phyloP scores from a whole-genome alignment of 768 basidiomycete genomes.

The Suillus subluteus region DNA sequence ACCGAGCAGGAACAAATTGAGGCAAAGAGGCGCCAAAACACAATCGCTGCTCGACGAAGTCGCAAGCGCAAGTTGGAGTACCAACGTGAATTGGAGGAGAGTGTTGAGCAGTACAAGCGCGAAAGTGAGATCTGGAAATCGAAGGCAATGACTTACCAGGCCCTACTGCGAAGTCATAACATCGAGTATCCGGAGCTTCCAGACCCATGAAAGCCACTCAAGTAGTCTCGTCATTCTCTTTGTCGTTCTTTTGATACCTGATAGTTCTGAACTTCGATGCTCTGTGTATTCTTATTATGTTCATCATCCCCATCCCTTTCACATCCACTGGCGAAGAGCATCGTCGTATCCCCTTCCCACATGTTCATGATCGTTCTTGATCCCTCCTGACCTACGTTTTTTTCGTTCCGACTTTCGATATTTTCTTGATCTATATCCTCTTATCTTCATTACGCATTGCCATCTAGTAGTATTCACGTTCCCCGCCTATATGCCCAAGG shows the following conservation, averaged over 20 bases:
- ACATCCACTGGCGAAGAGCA: slow-evolving; percentile 55
- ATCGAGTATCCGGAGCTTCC: slow-evolving; percentile 57
- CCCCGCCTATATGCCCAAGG: slow-evolving; percentile 4
- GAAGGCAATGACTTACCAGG: slow-evolving; percentile 50
- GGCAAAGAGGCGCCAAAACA: slow-evolving; percentile 82
- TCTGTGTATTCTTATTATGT: slow-evolving; percentile 37
- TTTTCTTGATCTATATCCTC: slow-evolving; percentile 12
- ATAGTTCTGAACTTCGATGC: slow-evolving; percentile 42
- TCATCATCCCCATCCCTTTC: slow-evolving; percentile 36
- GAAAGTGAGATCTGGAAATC: slow-evolving; percentile 70
- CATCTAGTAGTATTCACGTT: slow-evolving; percentile 1
- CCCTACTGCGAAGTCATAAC: slow-evolving; percentile 59
- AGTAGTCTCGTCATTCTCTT: slow-evolving; percentile 14
- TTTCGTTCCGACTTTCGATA: neutral
- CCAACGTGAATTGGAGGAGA: slow-evolving; percentile 64
- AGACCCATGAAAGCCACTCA: slow-evolving; percentile 26
- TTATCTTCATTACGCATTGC: neutral
- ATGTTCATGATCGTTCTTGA: neutral
- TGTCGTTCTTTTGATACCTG: slow-evolving; percentile 14
- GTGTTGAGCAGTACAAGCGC: slow-evolving; percentile 50
- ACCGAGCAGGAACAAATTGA: slow-evolving; percentile 72
- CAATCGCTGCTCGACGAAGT: slow-evolving; percentile 80
- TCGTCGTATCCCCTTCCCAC: slow-evolving; percentile 53
- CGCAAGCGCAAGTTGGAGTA: slow-evolving; percentile 76
- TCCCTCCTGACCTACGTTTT: neutral